Evolutionary conservation across 2,329 filamentous ascomycete species (phyloP), one percentile per base, ranked within the genome.

Genomic region (Colletotrichum horii): DNA sequence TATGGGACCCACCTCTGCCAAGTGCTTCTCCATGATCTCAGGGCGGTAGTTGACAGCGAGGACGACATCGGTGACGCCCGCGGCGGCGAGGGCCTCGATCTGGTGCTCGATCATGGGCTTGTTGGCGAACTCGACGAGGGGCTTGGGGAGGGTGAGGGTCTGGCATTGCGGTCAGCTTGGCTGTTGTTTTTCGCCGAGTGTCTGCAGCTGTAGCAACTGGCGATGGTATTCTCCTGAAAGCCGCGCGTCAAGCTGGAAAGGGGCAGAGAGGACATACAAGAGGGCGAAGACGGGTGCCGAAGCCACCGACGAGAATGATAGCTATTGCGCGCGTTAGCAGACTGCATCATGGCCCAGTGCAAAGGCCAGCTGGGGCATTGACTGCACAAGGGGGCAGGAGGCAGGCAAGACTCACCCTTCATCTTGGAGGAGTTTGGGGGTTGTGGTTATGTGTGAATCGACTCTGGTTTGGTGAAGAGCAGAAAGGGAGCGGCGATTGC

Each of bases 31-130:
- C 97, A 99, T 98, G 80, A 98, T 92, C 90, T 99, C 97, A 56
- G 96, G 96, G 80, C 96, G 93, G 90, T 99, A 99, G 91, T 99
- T 99, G 86, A 99, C 97, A 77, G 97, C 96, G 74, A 99, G 92
- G 71, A 99, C 96, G 82, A 99, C 98, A 88, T 98, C 96, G 77
- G 95, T 98, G 79, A 98, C 97, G 85, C 96, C 96, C 75, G 96
- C 96, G 76, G 93, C 94, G 80, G 97, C 96, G 80, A 99, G 91
- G 79, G 95, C 96, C 88, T 98, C 96, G 81, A 99, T 95, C 88
- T 99, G 96, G 88, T 98, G 96, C 83, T 97, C 91, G 86, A 99
- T 98, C 96, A 99, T 99, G 84, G 96, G 97, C 88, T 97, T 96
- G 91, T 99, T 99, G 84, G 93, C 96, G 83, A 99, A 99, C 88